Percentiles rank a stretch among this genome's conserved stretches.
Conservation (phyloP, 208 protist species). For the Crithidia mellificae region DNA sequence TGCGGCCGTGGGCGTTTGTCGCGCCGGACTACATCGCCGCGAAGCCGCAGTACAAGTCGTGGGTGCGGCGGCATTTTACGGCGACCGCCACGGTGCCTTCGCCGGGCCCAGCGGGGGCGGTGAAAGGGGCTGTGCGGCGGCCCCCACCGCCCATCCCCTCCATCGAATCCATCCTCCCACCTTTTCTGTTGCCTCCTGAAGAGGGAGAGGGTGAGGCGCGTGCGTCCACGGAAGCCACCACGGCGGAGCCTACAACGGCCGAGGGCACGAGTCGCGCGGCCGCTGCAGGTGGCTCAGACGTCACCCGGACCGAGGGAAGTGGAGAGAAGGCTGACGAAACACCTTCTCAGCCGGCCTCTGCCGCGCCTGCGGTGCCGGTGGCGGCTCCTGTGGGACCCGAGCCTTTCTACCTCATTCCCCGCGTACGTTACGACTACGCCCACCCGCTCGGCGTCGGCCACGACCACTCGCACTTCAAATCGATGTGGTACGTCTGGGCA, state of each 20-base stretch:
- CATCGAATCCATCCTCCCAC: slow-evolving; percentile 30
- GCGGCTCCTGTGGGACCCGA: slow-evolving; percentile 28
- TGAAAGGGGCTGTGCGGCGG: slow-evolving; percentile 31
- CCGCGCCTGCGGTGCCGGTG: not conserved
- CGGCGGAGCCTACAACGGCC: too few species aligned
- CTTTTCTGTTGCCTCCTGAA: slow-evolving; percentile 29
- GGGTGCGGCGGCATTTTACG: slow-evolving; percentile 41
- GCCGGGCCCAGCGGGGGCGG: slow-evolving; percentile 24
- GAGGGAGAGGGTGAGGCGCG: not conserved
- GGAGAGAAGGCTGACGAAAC: too few species aligned
- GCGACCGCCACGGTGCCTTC: slow-evolving; percentile 5
- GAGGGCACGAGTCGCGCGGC: too few species aligned
- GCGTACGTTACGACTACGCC: slow-evolving; percentile 58
- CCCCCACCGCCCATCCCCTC: slow-evolving; percentile 12
- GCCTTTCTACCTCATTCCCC: slow-evolving; percentile 66
- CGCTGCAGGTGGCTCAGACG: too few species aligned
- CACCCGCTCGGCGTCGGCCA: slow-evolving; percentile 62
- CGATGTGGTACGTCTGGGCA: slow-evolving; percentile 77
- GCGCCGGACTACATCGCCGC: slow-evolving; percentile 73
- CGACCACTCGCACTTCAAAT: slow-evolving; percentile 75
- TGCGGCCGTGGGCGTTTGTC: slow-evolving; percentile 67
- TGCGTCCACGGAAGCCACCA: not conserved
- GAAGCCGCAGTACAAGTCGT: slow-evolving; percentile 63
- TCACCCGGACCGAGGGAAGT: too few species aligned
- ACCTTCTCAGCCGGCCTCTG: too few species aligned